Conservation (phyloP, 345 rosid genomes). For the Lepidium aucheri region DNA sequence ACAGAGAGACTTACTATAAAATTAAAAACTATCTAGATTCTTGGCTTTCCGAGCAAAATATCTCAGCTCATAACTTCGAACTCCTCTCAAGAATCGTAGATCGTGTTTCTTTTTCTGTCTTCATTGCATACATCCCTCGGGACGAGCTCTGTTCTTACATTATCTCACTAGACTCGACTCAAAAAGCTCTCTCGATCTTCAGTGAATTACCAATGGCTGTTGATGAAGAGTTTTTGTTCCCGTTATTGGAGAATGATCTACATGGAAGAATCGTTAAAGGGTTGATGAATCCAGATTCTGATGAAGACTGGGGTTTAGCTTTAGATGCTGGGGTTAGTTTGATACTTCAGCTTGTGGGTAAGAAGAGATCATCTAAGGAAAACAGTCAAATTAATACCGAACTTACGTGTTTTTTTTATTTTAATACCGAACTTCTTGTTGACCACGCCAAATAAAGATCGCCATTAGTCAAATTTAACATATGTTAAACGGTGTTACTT, state of each 20-base stretch:
- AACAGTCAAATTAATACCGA: too few relatives aligned
- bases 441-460: too few relatives aligned
- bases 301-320: slow-evolving; percentile 4
- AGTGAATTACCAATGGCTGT: not conserved
- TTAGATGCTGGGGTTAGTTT: too few relatives aligned
- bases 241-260: not conserved
- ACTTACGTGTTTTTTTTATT: too few relatives aligned
- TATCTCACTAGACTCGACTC: not conserved
- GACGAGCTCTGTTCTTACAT: slow-evolving; percentile 6
- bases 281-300: not conserved
- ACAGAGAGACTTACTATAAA: not conserved
- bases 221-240: slow-evolving; percentile 12
- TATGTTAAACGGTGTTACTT: too few relatives aligned
- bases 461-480: too few relatives aligned
- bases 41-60: slow-evolving; percentile 1
- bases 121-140: not conserved
- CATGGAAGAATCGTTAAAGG: not conserved
- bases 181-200: not conserved
- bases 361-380: too few relatives aligned
- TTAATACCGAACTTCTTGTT: too few relatives aligned
- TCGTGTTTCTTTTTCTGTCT: slow-evolving; percentile 1
- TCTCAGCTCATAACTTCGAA: not conserved
- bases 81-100: slow-evolving; percentile 3
- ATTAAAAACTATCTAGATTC: not conserved
- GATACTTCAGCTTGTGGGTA: too few relatives aligned